Evolutionary conservation across 495 filamentous ascomycete genomes (phyloP), one percentile per base, ranked within the genome.

Genomic region (Trichodelitschia bisporula): DNA sequence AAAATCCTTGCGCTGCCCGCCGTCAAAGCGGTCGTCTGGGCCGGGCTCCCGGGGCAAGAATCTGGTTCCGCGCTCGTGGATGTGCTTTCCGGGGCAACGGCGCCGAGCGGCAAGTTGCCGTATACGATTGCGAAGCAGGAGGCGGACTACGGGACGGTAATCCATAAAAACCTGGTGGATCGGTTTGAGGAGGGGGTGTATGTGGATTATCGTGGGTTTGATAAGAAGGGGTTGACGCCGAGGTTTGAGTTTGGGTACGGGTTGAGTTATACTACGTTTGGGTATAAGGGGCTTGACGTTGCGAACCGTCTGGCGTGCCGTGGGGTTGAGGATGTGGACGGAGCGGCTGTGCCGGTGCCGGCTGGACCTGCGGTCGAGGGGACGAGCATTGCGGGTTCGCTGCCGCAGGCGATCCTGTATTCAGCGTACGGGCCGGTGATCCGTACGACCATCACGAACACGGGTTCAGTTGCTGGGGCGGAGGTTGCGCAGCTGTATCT

Each of bases 151-250:
- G 43, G 43, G n/a, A 35, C 42, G 1, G 11, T 10, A 1, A 33
- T 45, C 11, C 31, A 25, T 1, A 12, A 8, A 5, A 9, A 4
- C 6, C 39, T 38, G 1, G 36, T 37, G 14, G 43, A 47, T 19
- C 37, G 44, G 8, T 64, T 62, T 28, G 29, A 40, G 18, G 62
- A 64, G 41, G 60, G 59, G 10, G 32, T 55, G 1, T 57, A 61
- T 33, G 53, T 65, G 36, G 61, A 66, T 41, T 65, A 66, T 39
- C 46, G 57, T 14, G 49, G 56, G 40, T 64, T 66, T 18, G 55
- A 61, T 33, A 46, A 50, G 17, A 45, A 48, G 6, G 44, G 37
- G 18, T 57, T 59, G 15, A 41, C 45, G 19, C 57, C 59, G 1
- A 44, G 52, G 29, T 64, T 50, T 29, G 50, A 55, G 28, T 65